Evolutionary conservation across 352 stramenopile species (phyloP), one percentile per base, ranked within the genome.

Genomic region (Peronospora farinosa): DNA sequence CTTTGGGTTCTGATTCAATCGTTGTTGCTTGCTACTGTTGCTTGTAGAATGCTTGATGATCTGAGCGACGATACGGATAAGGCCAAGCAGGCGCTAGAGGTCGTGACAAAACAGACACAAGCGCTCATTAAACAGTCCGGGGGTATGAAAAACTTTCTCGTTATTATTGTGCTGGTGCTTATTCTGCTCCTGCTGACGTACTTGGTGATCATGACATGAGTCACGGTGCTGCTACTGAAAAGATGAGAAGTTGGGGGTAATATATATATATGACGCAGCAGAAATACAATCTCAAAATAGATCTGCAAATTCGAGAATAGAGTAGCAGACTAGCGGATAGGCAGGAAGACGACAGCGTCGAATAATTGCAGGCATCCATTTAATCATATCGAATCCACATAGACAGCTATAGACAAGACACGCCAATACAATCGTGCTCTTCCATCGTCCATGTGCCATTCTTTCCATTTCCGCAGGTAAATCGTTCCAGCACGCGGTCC

Each of bases 131-230:
- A 88, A 30, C 78, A 92, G 51, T 88, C 81, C 31, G 78, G 81
- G 42, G 81, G 81, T 48, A 79, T 92, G 72, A 86, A 88, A 64
- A 92, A 88, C 50, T 88, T 90, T 48, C 70, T 88, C 45, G 70
- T 92, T 43, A 90, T 92, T 71, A 88, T 92, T 61, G 81, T 86
- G 64, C 69, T 92, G 13, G 78, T 86, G 47, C 63, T 92, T 21
- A 78, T 92, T 53, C 56, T 92, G 61, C 67, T 92, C 39, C 63
- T 92, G 51, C 72, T 92, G 56, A 92, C 81, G 56, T 90, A 90
- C 65, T 69, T 90, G 54, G 81, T 90, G 54, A 90, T 90, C 54
- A 92, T 92, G 81, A 89, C 78, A 69, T 89, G 66, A 84, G 53
- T 48, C 15, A 21, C 15, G 16, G 21, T 33, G 33, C 33, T 41